A percentile compares a stretch with the other conserved stretches of the same genome.
Conservation (phyloP, 352 stramenopile genomes). For the Phytophthora rubi region DNA sequence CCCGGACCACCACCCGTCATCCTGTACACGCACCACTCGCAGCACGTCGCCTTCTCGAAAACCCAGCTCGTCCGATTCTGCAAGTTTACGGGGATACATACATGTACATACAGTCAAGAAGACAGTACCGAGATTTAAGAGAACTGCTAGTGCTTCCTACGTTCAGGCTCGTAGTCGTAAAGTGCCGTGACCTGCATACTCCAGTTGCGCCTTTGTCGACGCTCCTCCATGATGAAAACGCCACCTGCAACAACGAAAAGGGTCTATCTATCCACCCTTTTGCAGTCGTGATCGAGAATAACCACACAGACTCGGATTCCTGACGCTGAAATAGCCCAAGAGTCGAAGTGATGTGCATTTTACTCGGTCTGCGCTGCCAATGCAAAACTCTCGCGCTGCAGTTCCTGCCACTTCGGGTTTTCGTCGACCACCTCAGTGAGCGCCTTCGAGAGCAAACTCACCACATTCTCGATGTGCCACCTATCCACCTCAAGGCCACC, state of each 20-base stretch:
- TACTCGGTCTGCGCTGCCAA: slow-evolving; percentile 1
- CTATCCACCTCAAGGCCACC: slow-evolving; percentile 54
- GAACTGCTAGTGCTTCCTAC: slow-evolving; percentile 27
- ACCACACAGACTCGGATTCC: not conserved
- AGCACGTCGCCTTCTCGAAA: slow-evolving; percentile 56
- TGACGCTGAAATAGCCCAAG: slow-evolving; percentile 24
- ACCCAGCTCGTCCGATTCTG: slow-evolving; percentile 64
- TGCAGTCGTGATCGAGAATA: slow-evolving; percentile 17
- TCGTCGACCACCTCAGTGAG: slow-evolving; percentile 40
- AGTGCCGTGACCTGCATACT: slow-evolving; percentile 61
- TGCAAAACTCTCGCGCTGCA: slow-evolving; percentile 23
- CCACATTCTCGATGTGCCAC: slow-evolving; percentile 56
- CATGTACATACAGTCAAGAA: not conserved
- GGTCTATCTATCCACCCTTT: not conserved
- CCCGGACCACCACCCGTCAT: slow-evolving; percentile 71
- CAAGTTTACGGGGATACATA: not conserved
- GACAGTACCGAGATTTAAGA: not conserved
- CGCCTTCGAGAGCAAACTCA: slow-evolving; percentile 38
- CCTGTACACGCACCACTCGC: slow-evolving; percentile 56
- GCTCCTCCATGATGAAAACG: slow-evolving; percentile 13
- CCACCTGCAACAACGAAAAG: not conserved
- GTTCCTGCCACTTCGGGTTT: slow-evolving; percentile 46
- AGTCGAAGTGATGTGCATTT: not conserved
- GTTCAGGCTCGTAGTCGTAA: slow-evolving; percentile 73
- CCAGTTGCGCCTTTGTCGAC: slow-evolving; percentile 27